Conservation (phyloP, 2,329 filamentous ascomycete genomes). For the Cladosporium sp. region DNA sequence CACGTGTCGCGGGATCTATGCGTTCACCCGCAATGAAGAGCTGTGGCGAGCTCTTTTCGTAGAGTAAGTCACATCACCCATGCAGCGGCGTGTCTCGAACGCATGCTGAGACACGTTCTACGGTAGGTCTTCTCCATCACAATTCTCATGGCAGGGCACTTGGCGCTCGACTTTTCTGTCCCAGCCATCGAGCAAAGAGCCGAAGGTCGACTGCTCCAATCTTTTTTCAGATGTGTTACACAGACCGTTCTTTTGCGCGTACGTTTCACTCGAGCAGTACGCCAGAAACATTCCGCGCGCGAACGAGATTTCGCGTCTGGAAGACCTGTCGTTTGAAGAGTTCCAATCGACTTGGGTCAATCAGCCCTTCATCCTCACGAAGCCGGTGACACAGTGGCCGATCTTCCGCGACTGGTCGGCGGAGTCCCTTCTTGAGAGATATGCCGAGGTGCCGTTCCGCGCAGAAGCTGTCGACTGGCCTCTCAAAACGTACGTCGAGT, state of each 20-base stretch:
- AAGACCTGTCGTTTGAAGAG: constrained; percentile 62
- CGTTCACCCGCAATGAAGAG: constrained; percentile 77
- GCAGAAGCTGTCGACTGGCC: constrained; percentile 94
- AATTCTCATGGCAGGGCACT: constrained; percentile 67
- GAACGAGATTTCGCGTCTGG: constrained; percentile 68
- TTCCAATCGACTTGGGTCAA: constrained; percentile 72
- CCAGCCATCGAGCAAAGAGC: constrained; percentile 47
- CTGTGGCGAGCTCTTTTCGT: constrained; percentile 83
- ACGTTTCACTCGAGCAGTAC: constrained; percentile 63
- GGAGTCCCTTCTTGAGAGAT: constrained; percentile 57
- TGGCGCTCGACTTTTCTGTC: constrained; percentile 76
- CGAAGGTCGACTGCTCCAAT: constrained; percentile 62
- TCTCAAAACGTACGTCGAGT: constrained; percentile 70
- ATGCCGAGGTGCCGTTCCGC: constrained; percentile 65
- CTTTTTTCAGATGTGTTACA: constrained; percentile 89
- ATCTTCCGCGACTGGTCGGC: constrained; percentile 69
- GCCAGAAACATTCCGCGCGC: constrained; percentile 61
- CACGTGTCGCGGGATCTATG: constrained; percentile 80
- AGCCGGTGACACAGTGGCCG: constrained; percentile 76
- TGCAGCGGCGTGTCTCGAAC: constrained; percentile 15
- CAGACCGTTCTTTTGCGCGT: constrained; percentile 81
- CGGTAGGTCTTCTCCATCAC: constrained; percentile 37
- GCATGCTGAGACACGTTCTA: constrained; percentile 20
- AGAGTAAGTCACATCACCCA: constrained; percentile 56
- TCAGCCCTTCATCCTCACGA: constrained; percentile 78